A percentile compares a stretch with the other conserved stretches of the same genome.
Conservation (phyloP, 331 rosid genomes). For the Stylosanthes scabra region DNA sequence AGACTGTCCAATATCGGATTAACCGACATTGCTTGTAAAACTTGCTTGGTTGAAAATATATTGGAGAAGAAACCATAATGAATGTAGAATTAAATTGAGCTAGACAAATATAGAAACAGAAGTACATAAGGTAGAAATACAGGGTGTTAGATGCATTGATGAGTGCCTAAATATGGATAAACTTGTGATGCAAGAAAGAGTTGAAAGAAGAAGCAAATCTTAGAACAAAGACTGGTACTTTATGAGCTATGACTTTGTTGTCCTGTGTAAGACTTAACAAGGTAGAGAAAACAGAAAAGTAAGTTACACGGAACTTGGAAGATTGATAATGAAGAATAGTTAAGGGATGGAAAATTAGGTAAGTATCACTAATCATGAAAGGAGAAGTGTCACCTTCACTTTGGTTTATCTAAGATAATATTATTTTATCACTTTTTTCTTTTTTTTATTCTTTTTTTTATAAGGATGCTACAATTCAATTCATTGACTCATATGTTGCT, state of each 20-base stretch:
- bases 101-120: not conserved
- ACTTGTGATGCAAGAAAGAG: conserved; percentile 22
- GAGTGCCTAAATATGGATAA: conserved; percentile 26
- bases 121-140: not conserved
- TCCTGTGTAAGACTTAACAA: conserved; percentile 10
- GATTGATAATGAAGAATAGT: not conserved
- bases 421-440: not conserved
- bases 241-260: conserved; percentile 29
- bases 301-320: conserved; percentile 33
- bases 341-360: conserved; percentile 26
- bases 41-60: too few species aligned
- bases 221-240: not conserved
- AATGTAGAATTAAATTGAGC: not conserved
- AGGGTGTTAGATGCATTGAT: not conserved
- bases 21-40: not conserved
- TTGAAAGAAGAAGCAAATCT: conserved; percentile 6
- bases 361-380: not conserved
- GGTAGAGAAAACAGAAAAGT: conserved; percentile 26
- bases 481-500: too few species aligned
- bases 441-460: too few species aligned
- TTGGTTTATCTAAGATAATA: not conserved
- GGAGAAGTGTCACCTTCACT: not conserved
- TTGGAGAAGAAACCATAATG: too few species aligned
- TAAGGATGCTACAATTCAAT: too few species aligned
- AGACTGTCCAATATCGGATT: not conserved